phyloP scores from a whole-genome alignment of 768 basidiomycete genomes.

The Chalciporus piperatus region DNA sequence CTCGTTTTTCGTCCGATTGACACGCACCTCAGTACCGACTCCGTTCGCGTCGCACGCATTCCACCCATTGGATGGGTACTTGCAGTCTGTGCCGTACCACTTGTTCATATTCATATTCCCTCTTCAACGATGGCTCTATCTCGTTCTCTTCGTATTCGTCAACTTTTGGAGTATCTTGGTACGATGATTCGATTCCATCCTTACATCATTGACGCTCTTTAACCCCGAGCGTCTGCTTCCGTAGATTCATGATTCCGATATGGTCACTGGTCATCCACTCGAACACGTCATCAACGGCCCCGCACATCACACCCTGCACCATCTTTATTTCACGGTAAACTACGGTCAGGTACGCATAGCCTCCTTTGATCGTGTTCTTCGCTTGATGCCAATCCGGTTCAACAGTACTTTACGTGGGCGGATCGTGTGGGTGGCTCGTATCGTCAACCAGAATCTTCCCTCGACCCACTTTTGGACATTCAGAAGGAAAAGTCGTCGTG shows the following conservation, averaged over 20 bases:
- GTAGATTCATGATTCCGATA: slow-evolving; percentile 98
- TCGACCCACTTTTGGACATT: slow-evolving; percentile 81
- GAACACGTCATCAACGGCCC: slow-evolving; percentile 97
- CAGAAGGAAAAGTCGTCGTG: slow-evolving; percentile 29
- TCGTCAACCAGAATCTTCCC: slow-evolving; percentile 76
- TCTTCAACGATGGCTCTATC: slow-evolving; percentile 78
- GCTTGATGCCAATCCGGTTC: slow-evolving; percentile 16
- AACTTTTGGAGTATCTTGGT: slow-evolving; percentile 95
- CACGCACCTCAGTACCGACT: slow-evolving; percentile 70
- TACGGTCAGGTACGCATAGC: slow-evolving; percentile 76
- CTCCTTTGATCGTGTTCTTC: neutral
- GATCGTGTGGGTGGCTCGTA: slow-evolving; percentile 84
- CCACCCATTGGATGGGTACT: slow-evolving; percentile 92
- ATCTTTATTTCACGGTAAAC: slow-evolving; percentile 95
- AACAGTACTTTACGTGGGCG: slow-evolving; percentile 96
- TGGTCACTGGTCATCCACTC: slow-evolving; percentile 88
- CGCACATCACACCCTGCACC: slow-evolving; percentile 95
- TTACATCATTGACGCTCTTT: neutral
- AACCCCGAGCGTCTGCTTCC: neutral
- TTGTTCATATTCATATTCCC: slow-evolving; percentile 89
- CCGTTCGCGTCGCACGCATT: slow-evolving; percentile 98
- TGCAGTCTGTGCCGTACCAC: slow-evolving; percentile 95
- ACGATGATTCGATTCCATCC: slow-evolving; percentile 24
- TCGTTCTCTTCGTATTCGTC: slow-evolving; percentile 85
- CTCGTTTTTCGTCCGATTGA: slow-evolving; percentile 2